Conservation (phyloP, 148 eudicot genomes). For the Agrostemma githago region DNA sequence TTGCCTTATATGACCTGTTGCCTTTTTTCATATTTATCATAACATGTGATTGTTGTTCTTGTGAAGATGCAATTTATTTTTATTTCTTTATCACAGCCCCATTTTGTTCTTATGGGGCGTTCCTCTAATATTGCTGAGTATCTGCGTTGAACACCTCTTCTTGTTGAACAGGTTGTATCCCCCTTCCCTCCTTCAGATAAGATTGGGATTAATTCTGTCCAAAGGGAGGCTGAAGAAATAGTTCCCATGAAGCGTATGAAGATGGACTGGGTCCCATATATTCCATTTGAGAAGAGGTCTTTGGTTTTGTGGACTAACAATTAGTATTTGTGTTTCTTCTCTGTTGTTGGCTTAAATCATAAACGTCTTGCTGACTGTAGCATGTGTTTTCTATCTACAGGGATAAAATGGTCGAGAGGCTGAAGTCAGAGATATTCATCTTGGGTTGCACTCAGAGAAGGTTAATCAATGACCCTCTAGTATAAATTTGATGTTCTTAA, state of each 20-base stretch:
- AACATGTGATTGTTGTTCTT: not conserved
- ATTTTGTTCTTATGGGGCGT: not conserved
- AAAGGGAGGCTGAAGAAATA: slow-evolving; percentile 92
- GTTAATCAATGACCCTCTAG: slow-evolving; percentile 28
- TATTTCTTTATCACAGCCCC: not conserved
- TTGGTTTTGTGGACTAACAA: slow-evolving; percentile 2
- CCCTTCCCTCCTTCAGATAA: slow-evolving; percentile 96
- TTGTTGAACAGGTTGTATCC: slow-evolving; percentile 62
- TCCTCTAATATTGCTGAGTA: not conserved
- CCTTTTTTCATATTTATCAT: not conserved
- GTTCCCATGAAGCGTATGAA: slow-evolving; percentile 95
- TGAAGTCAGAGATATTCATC: slow-evolving; percentile 72
- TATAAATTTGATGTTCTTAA: not conserved
- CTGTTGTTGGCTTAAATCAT: not conserved
- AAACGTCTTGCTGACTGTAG: not conserved
- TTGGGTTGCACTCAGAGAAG: slow-evolving; percentile 84
- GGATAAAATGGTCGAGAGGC: slow-evolving; percentile 66
- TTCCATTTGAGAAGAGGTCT: slow-evolving; percentile 74
- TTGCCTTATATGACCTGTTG: slow-evolving; percentile 3
- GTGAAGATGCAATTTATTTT: not conserved
- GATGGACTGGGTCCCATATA: slow-evolving; percentile 97
- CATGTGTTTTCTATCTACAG: slow-evolving; percentile 34
- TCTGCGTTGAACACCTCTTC: not conserved
- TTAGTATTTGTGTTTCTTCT: not conserved
- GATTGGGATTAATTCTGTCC: slow-evolving; percentile 93